Evolutionary conservation across 768 basidiomycete genomes (phyloP).

Genomic region (Crepidotus variabilis): DNA sequence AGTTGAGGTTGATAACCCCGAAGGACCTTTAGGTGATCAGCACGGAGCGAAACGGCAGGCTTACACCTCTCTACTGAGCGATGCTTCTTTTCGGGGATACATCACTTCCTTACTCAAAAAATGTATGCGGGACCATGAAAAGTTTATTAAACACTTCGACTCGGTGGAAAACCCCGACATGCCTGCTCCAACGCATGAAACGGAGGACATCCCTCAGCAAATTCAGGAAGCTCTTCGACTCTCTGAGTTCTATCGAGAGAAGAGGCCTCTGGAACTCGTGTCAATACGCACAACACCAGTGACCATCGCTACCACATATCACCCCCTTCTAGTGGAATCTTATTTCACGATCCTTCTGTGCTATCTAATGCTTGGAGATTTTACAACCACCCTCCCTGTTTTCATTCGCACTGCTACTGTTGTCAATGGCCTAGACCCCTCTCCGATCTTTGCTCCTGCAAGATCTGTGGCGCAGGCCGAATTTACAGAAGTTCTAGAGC

Average conservation of each 20-base stretch:
- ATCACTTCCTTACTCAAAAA: conserved; percentile 62
- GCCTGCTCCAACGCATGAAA: conserved; percentile 24
- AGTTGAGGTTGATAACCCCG: conserved; percentile 77
- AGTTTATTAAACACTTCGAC: conserved; percentile 81
- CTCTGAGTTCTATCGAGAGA: conserved; percentile 57
- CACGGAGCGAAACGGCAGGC: conserved; percentile 58
- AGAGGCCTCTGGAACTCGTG: conserved; percentile 31
- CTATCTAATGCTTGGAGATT: conserved; percentile 75
- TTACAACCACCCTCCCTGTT: conserved; percentile 53
- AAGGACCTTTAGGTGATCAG: conserved; percentile 66
- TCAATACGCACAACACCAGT: conserved; percentile 40
- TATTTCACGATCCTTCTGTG: conserved; percentile 78
- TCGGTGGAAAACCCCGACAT: conserved; percentile 45
- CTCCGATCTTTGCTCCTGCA: conserved; percentile 84
- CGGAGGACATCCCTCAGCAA: conserved; percentile 46
- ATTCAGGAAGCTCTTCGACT: conserved; percentile 67
- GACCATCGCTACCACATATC: conserved; percentile 82
- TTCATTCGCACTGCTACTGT: conserved; percentile 66
- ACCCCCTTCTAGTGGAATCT: conserved; percentile 85
- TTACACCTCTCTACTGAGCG: conserved; percentile 58
- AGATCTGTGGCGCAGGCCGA: conserved; percentile 89
- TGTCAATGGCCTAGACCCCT: conserved; percentile 82
- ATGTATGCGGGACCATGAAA: conserved; percentile 80
- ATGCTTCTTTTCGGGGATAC: conserved; percentile 54
- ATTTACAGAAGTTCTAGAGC: conserved; percentile 80